phyloP scores from a whole-genome alignment of 768 basidiomycete genomes.

The Trametes cinnabarina region DNA sequence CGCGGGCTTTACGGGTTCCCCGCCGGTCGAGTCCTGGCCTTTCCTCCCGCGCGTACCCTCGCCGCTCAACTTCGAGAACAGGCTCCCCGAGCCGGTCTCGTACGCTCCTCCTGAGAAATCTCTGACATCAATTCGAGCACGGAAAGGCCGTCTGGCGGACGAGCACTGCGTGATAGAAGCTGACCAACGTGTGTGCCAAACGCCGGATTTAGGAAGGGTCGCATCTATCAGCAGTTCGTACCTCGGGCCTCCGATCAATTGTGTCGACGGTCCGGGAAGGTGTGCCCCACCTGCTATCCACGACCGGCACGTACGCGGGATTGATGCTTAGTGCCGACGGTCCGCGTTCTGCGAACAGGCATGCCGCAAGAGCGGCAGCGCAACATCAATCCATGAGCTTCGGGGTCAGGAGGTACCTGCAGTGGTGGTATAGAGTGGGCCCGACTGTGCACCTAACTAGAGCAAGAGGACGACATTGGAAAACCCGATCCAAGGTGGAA shows the following conservation, averaged over 20 bases:
- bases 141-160: background rate
- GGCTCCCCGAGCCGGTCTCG: background rate
- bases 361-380: no score
- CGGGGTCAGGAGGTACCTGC: no score
- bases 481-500: no score
- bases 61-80: background rate
- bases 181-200: background rate
- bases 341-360: no score
- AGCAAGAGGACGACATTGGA: no score
- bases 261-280: background rate
- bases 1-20: no score
- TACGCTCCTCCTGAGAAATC: background rate
- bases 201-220: background rate
- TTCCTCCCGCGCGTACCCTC: background rate
- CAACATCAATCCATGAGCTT: no score
- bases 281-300: background rate
- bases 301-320: no score
- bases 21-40: no score
- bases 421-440: no score
- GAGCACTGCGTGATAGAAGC: background rate
- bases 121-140: background rate
- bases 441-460: no score
- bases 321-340: no score
- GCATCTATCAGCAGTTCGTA: slow-evolving; percentile 10
- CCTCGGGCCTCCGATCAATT: background rate